These are phyloP conservation scores for Cyclocybe cylindracea DNA, from an alignment of 768 basidiomycete species.

Conservation along the genomic window DNA sequence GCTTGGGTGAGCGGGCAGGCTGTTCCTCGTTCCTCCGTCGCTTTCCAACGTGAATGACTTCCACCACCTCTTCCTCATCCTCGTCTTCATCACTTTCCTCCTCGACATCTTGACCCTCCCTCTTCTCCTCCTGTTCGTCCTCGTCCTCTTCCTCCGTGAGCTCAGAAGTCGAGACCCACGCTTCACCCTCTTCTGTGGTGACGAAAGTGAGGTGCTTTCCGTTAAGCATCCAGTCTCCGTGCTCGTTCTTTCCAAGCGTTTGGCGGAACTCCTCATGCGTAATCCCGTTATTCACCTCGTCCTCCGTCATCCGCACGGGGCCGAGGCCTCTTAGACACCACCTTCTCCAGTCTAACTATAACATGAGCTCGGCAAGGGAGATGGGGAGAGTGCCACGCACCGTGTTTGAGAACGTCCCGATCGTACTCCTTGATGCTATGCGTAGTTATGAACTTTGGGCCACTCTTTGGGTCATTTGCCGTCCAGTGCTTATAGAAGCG, in stretches of 20 bases:
- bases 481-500: slow-evolving; percentile 44
- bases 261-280: slow-evolving; percentile 24
- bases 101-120: slow-evolving; percentile 19
- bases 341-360: slow-evolving; percentile 34
- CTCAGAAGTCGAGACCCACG: slow-evolving; percentile 16
- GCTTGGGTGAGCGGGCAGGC: too few relatives aligned
- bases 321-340: slow-evolving; percentile 39
- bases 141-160: slow-evolving; percentile 19
- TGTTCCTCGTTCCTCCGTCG: too few relatives aligned
- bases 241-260: slow-evolving; percentile 16
- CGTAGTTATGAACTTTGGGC: slow-evolving; percentile 34
- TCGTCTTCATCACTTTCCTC: slow-evolving; percentile 6
- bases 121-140: slow-evolving; percentile 20
- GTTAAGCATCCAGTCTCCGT: slow-evolving; percentile 18
- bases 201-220: slow-evolving; percentile 12
- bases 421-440: slow-evolving; percentile 40
- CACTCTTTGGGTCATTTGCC: slow-evolving; percentile 32
- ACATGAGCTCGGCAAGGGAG: background rate
- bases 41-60: background rate
- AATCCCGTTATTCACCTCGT: slow-evolving; percentile 34
- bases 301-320: slow-evolving; percentile 35
- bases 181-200: slow-evolving; percentile 7
- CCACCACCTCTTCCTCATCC: slow-evolving; percentile 28
- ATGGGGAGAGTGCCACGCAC: slow-evolving; percentile 20
- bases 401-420: slow-evolving; percentile 35